A percentile compares a stretch with the other conserved stretches of the same genome.
Conservation (phyloP, 1,284 basidiomycete species). For the Leccinum subrobustum region DNA sequence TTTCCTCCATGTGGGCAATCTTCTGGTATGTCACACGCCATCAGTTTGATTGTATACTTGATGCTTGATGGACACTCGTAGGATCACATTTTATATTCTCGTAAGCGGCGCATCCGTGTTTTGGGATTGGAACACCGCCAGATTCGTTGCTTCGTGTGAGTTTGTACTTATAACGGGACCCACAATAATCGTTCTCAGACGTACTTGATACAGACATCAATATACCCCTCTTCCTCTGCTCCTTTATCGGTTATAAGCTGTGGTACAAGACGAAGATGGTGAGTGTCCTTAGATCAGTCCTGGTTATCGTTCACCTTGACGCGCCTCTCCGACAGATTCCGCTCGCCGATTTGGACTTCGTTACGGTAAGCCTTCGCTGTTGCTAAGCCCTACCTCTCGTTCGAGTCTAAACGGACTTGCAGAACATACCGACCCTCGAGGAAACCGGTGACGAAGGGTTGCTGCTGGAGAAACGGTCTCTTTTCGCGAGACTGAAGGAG, state of each 20-base stretch:
- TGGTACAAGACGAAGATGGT: slow-evolving; percentile 51
- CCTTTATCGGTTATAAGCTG: slow-evolving; percentile 40
- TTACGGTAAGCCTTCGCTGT: slow-evolving; percentile 10
- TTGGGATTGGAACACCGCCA: slow-evolving; percentile 41
- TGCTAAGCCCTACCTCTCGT: neutral
- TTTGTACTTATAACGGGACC: slow-evolving; percentile 17
- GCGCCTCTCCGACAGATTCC: slow-evolving; percentile 2
- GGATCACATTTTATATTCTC: slow-evolving; percentile 39
- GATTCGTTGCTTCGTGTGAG: slow-evolving; percentile 41
- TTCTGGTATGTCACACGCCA: slow-evolving; percentile 25
- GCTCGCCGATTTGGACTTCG: slow-evolving; percentile 18
- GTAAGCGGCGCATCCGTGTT: slow-evolving; percentile 45
- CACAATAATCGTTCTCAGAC: neutral
- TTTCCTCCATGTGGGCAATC: slow-evolving; percentile 29
- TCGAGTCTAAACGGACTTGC: neutral
- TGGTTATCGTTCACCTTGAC: neutral
- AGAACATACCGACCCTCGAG: slow-evolving; percentile 27
- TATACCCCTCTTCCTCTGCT: slow-evolving; percentile 20
- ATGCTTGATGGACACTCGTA: slow-evolving; percentile 21
- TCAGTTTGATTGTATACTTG: neutral
- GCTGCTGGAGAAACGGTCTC: slow-evolving; percentile 12
- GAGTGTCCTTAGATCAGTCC: slow-evolving; percentile 1
- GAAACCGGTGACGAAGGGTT: slow-evolving; percentile 24
- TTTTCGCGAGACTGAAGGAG: slow-evolving; percentile 7
- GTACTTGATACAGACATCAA: slow-evolving; percentile 19